Evolutionary conservation across 495 filamentous ascomycete species (phyloP).

Genomic region (Melanomma pulvis-pyrius): DNA sequence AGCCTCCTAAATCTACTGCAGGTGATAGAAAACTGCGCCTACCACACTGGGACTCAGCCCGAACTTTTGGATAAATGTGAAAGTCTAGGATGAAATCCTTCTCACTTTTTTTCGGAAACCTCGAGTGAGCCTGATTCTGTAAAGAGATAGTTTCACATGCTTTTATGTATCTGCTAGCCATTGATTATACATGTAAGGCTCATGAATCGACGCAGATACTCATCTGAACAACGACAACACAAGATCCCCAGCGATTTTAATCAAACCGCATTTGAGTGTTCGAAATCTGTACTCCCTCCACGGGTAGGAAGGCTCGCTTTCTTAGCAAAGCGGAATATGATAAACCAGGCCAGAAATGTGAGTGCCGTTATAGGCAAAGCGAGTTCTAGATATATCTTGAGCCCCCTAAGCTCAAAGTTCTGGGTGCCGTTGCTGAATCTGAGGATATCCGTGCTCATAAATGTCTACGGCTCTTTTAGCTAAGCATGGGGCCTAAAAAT

Average conservation of each 20-base stretch:
- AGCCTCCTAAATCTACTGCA: background rate
- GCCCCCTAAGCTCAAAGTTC: constrained; percentile 19
- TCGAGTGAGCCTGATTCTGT: too few relatives aligned
- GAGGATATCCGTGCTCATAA: constrained; percentile 45
- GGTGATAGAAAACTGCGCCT: too few relatives aligned
- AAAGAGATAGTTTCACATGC: too few relatives aligned
- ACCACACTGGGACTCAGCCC: too few relatives aligned
- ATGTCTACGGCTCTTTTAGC: constrained; percentile 30
- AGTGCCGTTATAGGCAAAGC: constrained; percentile 19
- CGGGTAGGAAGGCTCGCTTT: background rate
- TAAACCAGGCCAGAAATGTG: constrained; percentile 27
- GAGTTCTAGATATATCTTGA: constrained; percentile 35
- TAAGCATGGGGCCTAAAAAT: background rate
- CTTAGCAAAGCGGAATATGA: constrained; percentile 12
- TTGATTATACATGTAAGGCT: too few relatives aligned
- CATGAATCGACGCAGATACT: too few relatives aligned
- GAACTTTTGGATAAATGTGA: too few relatives aligned
- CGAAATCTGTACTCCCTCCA: background rate
- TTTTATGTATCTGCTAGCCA: too few relatives aligned
- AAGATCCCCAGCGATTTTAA: too few relatives aligned
- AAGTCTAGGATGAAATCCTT: too few relatives aligned
- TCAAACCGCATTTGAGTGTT: background rate
- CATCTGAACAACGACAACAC: too few relatives aligned
- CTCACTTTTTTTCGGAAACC: too few relatives aligned
- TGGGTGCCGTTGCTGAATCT: constrained; percentile 25